These are phyloP conservation scores for Sugiyamaella qingdaonensis DNA, from an alignment of 805 yeast species.

Conservation along the genomic window DNA sequence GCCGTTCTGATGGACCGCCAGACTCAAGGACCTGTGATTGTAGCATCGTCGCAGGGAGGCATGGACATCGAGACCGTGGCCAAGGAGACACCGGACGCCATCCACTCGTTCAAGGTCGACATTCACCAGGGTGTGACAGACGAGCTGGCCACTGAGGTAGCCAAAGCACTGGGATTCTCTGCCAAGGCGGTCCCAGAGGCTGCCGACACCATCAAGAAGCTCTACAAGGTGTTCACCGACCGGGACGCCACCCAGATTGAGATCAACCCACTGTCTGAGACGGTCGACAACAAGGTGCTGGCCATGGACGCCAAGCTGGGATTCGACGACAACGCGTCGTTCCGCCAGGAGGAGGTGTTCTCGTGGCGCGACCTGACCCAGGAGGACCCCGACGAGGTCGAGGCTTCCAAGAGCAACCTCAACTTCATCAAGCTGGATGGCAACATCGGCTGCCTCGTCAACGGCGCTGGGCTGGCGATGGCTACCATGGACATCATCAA, in stretches of 20 bases:
- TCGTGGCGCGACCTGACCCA: slow-evolving; percentile 96
- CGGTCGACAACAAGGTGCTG: slow-evolving; percentile 80
- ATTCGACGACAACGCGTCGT: slow-evolving; percentile 93
- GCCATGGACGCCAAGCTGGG: slow-evolving; percentile 99
- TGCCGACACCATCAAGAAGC: slow-evolving; percentile 77
- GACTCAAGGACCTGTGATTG: slow-evolving; percentile 84
- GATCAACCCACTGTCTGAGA: slow-evolving; percentile 96
- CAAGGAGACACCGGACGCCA: slow-evolving; percentile 81
- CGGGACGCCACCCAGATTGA: slow-evolving; percentile 97
- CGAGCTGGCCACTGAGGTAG: slow-evolving; percentile 68
- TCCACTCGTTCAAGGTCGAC: slow-evolving; percentile 79
- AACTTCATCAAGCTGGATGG: slow-evolving; percentile 98
- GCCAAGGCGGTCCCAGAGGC: slow-evolving; percentile 75
- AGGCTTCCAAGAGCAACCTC: slow-evolving; percentile 83
- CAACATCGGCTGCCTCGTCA: slow-evolving; percentile 96
- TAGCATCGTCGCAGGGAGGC: slow-evolving; percentile 98
- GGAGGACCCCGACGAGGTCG: slow-evolving; percentile 96
- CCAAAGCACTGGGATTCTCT: slow-evolving; percentile 78
- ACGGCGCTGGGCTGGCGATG: slow-evolving; percentile 99
- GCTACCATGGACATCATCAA: slow-evolving; percentile 99
- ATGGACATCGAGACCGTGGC: slow-evolving; percentile 99
- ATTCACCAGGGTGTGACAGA: slow-evolving; percentile 77
- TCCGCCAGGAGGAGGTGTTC: slow-evolving; percentile 92
- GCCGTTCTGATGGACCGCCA: slow-evolving; percentile 94
- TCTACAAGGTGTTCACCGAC: slow-evolving; percentile 85